Conservation (phyloP, 768 basidiomycete genomes). For the Rhizopogon vinicolor region DNA sequence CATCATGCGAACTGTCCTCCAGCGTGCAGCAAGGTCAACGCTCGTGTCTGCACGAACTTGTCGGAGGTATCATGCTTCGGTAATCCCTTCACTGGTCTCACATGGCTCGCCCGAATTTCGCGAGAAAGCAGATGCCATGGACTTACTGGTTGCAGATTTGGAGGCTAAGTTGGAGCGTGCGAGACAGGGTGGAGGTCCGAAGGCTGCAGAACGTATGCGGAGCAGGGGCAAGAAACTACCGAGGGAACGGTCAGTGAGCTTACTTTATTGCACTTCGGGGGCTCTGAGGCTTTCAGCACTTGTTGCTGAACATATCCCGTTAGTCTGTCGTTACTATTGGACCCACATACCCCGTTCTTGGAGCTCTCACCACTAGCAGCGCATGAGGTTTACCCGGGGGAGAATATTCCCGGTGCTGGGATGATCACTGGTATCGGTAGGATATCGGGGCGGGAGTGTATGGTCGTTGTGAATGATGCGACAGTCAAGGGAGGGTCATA, state of each 20-base stretch:
- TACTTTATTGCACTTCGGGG: not conserved
- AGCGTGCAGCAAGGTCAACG: conserved; percentile 6
- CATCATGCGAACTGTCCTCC: conserved; percentile 12
- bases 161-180: conserved; percentile 54
- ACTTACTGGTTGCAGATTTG: conserved; percentile 58
- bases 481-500: conserved; percentile 93
- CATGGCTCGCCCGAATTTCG: conserved; percentile 67
- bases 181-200: conserved; percentile 69
- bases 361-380: conserved; percentile 86
- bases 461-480: conserved; percentile 91
- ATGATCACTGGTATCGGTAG: conserved; percentile 84
- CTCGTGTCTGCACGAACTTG: conserved; percentile 5
- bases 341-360: conserved; percentile 85
- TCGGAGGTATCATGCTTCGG: conserved; percentile 61
- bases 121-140: conserved; percentile 65
- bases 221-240: conserved; percentile 80
- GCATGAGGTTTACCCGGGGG: conserved; percentile 75
- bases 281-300: not conserved
- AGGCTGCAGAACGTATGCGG: conserved; percentile 70
- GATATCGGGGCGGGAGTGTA: conserved; percentile 77
- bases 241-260: conserved; percentile 60
- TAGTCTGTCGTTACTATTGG: conserved; percentile 71
- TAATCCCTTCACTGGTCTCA: conserved; percentile 70
- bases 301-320: conserved; percentile 1
- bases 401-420: conserved; percentile 82